These are phyloP conservation scores for Fusarium acutatum DNA, from an alignment of 2,329 filamentous ascomycete genomes.

Conservation along the genomic window DNA sequence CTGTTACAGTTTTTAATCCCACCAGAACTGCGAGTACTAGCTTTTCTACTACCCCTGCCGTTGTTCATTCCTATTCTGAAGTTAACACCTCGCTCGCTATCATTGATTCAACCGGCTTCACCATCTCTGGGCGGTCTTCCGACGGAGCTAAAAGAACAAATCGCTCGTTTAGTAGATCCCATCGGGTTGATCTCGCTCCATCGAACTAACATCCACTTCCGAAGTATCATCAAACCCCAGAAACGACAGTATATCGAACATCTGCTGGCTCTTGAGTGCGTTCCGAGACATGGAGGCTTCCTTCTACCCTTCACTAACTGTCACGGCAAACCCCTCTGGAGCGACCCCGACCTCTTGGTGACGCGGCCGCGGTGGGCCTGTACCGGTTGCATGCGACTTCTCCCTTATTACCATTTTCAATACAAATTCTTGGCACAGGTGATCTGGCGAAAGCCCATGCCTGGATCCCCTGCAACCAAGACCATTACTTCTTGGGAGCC, in stretches of 20 bases:
- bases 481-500: neutral
- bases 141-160: neutral
- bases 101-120: too few relatives aligned
- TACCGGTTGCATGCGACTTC: neutral
- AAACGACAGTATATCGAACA: neutral
- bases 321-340: neutral
- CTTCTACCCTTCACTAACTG: neutral
- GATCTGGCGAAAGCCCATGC: neutral
- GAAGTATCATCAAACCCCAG: too few relatives aligned
- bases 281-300: neutral
- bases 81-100: too few relatives aligned
- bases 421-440: neutral
- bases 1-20: too few relatives aligned
- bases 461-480: neutral
- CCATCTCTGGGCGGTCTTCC: neutral
- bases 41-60: too few relatives aligned
- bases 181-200: neutral
- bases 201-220: neutral
- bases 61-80: too few relatives aligned
- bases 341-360: neutral
- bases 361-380: neutral
- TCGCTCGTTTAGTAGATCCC: neutral
- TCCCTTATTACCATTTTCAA: neutral
- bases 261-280: neutral
- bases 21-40: too few relatives aligned